Evolutionary conservation across 2,329 filamentous ascomycete species (phyloP).

Genomic region (Diatrype stigma): DNA sequence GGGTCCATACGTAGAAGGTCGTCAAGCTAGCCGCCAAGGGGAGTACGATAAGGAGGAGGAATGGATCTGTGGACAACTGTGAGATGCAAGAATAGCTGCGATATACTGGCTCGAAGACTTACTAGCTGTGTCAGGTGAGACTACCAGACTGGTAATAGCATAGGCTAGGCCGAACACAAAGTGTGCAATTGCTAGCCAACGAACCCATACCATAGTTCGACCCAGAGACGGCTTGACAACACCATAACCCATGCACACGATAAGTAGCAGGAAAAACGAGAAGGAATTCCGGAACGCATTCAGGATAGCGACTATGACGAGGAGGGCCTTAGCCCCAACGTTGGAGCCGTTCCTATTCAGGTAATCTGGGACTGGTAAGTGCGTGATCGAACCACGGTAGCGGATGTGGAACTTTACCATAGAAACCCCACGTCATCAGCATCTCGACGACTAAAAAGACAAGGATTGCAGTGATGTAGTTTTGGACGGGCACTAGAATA

Average conservation of each 20-base stretch:
- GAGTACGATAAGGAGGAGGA: constrained; percentile 88
- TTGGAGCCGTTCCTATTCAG: constrained; percentile 88
- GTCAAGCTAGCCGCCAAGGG: constrained; percentile 89
- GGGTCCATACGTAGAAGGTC: constrained; percentile 97
- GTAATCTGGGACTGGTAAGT: constrained; percentile 62
- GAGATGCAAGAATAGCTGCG: background rate
- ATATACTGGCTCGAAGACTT: constrained; percentile 22
- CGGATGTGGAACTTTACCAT: constrained; percentile 50
- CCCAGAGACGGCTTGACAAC: constrained; percentile 93
- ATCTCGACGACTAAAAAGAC: constrained; percentile 94
- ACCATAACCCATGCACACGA: constrained; percentile 99
- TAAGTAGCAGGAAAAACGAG: constrained; percentile 94
- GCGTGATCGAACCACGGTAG: background rate
- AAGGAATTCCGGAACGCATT: constrained; percentile 96
- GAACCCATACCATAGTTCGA: constrained; percentile 89
- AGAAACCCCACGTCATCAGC: constrained; percentile 98
- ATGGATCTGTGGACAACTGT: constrained; percentile 55
- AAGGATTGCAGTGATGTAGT: constrained; percentile 97
- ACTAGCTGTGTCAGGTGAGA: constrained; percentile 82
- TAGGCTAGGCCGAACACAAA: constrained; percentile 96
- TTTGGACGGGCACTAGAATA: constrained; percentile 78
- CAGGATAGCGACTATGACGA: constrained; percentile 86
- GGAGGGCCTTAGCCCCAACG: constrained; percentile 74
- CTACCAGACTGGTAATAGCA: constrained; percentile 79
- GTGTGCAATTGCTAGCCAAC: constrained; percentile 84